Conservation (phyloP, 2,329 filamentous ascomycete species). For the Colletotrichum falcatum region DNA sequence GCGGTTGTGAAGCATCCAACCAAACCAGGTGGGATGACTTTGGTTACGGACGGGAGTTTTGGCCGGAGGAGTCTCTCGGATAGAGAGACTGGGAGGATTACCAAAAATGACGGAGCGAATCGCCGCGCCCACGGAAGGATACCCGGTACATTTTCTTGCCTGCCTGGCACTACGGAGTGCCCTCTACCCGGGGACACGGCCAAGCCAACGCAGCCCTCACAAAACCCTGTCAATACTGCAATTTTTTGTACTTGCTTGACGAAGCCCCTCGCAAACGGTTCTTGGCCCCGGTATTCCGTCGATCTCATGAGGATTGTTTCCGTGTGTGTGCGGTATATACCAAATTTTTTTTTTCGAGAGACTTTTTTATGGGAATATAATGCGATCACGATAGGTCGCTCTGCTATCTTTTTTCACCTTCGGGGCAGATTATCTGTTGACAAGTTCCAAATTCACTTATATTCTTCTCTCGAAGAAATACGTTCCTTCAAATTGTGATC, state of each 20-base stretch:
- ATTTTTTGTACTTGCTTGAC: constrained; percentile 59
- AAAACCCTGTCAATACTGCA: constrained; percentile 46
- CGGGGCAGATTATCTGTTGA: constrained; percentile 26
- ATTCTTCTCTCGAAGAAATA: constrained; percentile 47
- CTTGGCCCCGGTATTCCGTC: constrained; percentile 41
- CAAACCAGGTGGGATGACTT: constrained; percentile 48
- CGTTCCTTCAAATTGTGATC: neutral
- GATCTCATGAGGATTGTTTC: constrained; percentile 45
- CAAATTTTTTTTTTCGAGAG: constrained; percentile 23
- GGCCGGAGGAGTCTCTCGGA: constrained; percentile 33
- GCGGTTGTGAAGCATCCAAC: constrained; percentile 46
- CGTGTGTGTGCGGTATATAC: constrained; percentile 41
- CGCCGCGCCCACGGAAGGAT: constrained; percentile 49
- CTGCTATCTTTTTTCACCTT: constrained; percentile 17
- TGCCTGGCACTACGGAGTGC: constrained; percentile 52
- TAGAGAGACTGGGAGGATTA: constrained; percentile 46
- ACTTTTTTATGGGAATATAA: constrained; percentile 40
- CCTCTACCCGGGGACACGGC: constrained; percentile 44
- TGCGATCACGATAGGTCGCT: constrained; percentile 43
- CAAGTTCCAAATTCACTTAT: constrained; percentile 31
- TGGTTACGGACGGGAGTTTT: constrained; percentile 42
- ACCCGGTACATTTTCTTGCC: constrained; percentile 48
- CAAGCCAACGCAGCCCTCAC: constrained; percentile 47
- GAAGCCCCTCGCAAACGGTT: constrained; percentile 41
- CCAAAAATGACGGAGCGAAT: constrained; percentile 46